These are phyloP conservation scores for Carex littledalei DNA, from an alignment of 176 grass and related monocot genomes.

Conservation along the genomic window DNA sequence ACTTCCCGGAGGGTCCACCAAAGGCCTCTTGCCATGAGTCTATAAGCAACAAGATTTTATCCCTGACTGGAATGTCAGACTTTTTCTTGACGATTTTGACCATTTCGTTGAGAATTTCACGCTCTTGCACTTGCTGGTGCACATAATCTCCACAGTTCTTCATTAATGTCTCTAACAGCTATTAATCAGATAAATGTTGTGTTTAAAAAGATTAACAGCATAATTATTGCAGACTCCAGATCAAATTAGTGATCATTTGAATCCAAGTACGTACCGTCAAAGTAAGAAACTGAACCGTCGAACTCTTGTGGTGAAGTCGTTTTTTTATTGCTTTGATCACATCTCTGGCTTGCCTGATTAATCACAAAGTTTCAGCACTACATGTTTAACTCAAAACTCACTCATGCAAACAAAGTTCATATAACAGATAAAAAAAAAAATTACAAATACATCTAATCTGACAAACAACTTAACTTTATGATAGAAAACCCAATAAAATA, in stretches of 20 bases:
- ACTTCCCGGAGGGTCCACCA: slow-evolving; percentile 60
- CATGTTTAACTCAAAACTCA: background rate
- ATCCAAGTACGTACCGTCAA: slow-evolving; percentile 50
- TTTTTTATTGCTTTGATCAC: slow-evolving; percentile 88
- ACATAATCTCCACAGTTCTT: slow-evolving; percentile 81
- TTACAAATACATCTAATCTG: background rate
- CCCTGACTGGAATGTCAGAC: slow-evolving; percentile 56
- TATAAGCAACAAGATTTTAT: slow-evolving; percentile 61
- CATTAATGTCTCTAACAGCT: slow-evolving; percentile 78
- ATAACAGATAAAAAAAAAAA: background rate
- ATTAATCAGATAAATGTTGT: slow-evolving; percentile 23
- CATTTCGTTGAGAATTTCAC: slow-evolving; percentile 79
- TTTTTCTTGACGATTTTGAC: slow-evolving; percentile 78
- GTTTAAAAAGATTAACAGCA: background rate
- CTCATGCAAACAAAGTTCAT: background rate
- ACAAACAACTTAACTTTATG: background rate
- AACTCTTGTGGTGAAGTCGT: slow-evolving; percentile 75
- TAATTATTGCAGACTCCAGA: background rate
- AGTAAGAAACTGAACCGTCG: slow-evolving; percentile 69
- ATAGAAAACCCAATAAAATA: background rate
- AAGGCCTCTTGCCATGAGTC: slow-evolving; percentile 92
- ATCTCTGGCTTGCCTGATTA: slow-evolving; percentile 73
- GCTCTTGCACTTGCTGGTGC: slow-evolving; percentile 68
- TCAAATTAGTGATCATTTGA: slow-evolving; percentile 2
- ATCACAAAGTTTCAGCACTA: slow-evolving; percentile 8